These are phyloP conservation scores for Mallotus nudiflorus DNA, from an alignment of 345 rosid species.

Conservation along the genomic window DNA sequence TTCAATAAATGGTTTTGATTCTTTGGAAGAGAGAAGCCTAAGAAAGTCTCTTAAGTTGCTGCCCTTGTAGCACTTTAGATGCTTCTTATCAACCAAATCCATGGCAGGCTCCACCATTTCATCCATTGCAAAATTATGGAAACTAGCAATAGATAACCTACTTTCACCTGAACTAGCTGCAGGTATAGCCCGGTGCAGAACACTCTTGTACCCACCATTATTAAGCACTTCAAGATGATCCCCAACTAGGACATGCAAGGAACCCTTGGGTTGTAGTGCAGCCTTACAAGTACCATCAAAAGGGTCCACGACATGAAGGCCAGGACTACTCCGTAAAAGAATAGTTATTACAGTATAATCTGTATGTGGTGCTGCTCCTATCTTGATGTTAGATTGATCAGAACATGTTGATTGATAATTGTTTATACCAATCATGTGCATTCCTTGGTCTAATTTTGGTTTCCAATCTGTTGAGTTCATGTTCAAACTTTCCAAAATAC, in stretches of 20 bases:
- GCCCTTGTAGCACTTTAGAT: neutral
- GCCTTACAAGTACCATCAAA: neutral
- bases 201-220: slow-evolving; percentile 13
- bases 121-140: slow-evolving; percentile 11
- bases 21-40: slow-evolving; percentile 2
- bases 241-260: neutral
- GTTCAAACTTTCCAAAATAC: slow-evolving; percentile 18
- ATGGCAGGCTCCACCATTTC: slow-evolving; percentile 13
- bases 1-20: neutral
- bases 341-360: slow-evolving; percentile 6
- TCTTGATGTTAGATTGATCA: neutral
- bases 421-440: slow-evolving; percentile 6
- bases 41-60: slow-evolving; percentile 9
- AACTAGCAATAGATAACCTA: slow-evolving; percentile 11
- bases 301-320: neutral
- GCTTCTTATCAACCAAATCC: neutral
- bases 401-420: neutral
- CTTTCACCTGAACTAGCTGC: neutral
- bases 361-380: neutral
- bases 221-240: slow-evolving; percentile 9
- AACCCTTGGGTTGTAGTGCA: neutral
- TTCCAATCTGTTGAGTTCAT: neutral
- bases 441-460: neutral
- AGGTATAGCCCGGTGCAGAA: neutral
- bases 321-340: slow-evolving; percentile 4